Conservation (phyloP, 345 rosid species). For the Euphorbia pulcherrima region DNA sequence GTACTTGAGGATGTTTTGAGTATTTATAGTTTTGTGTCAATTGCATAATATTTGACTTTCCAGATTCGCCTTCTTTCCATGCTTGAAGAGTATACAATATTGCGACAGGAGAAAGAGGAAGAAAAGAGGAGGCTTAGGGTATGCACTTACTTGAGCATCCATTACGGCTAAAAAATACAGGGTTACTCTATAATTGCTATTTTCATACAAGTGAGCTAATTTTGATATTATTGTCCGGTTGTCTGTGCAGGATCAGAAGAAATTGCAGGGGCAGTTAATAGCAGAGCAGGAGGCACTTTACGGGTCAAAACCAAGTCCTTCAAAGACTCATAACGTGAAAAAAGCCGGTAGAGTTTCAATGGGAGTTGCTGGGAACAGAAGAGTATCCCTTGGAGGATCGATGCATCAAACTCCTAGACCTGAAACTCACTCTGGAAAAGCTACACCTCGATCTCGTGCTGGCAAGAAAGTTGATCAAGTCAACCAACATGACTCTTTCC, state of each 20-base stretch:
- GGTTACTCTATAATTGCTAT: background rate
- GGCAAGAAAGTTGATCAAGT: constrained; percentile 49
- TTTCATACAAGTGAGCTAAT: background rate
- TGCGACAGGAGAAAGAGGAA: no score
- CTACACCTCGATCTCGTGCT: constrained; percentile 22
- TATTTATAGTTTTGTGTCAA: no score
- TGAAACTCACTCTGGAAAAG: constrained; percentile 26
- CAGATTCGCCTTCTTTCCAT: no score
- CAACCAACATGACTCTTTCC: constrained; percentile 34
- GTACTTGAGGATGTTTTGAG: background rate
- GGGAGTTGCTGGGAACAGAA: constrained; percentile 67
- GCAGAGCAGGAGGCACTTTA: constrained; percentile 92
- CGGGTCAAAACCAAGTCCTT: constrained; percentile 95
- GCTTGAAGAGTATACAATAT: no score
- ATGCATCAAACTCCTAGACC: constrained; percentile 67
- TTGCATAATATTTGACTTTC: no score
- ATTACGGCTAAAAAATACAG: background rate
- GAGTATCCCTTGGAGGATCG: constrained; percentile 72
- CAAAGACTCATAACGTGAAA: constrained; percentile 66
- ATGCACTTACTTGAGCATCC: background rate
- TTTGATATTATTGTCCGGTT: background rate
- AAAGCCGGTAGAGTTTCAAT: constrained; percentile 72
- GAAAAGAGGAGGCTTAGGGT: no score
- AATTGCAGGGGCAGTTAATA: constrained; percentile 87
- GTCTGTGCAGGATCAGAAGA: constrained; percentile 78